Conservation (phyloP, 2,329 filamentous ascomycete species). For the Orbilia blumenaviensis region DNA sequence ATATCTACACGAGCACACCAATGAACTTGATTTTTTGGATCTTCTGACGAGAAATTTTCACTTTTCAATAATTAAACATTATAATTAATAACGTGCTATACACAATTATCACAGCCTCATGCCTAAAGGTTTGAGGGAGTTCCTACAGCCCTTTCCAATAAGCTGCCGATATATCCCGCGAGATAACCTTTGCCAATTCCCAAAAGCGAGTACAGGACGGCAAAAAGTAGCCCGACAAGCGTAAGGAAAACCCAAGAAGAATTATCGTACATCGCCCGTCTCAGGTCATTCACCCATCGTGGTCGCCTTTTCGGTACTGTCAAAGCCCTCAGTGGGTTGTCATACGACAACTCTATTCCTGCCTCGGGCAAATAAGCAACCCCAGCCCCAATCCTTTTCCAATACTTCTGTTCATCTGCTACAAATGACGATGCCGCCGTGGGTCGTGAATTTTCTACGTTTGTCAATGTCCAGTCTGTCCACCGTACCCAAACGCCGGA, state of each 20-base stretch:
- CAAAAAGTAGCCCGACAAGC: constrained; percentile 34
- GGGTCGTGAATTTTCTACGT: constrained; percentile 9
- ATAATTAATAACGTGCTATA: background rate
- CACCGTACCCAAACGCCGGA: constrained; percentile 58
- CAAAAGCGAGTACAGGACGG: constrained; percentile 35
- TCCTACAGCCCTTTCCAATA: constrained; percentile 7
- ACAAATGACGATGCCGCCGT: constrained; percentile 8
- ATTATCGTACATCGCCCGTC: constrained; percentile 39
- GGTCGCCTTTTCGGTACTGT: constrained; percentile 42
- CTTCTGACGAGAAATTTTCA: background rate
- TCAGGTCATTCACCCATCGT: constrained; percentile 36
- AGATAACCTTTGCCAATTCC: constrained; percentile 31
- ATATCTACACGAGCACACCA: too few species aligned
- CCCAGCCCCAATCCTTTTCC: constrained; percentile 41
- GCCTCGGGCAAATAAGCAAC: constrained; percentile 45
- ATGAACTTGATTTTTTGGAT: too few species aligned
- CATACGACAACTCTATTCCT: constrained; percentile 49
- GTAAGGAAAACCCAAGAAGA: constrained; percentile 37
- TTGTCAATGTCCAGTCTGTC: constrained; percentile 46
- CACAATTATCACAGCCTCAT: background rate
- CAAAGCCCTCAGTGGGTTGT: constrained; percentile 47
- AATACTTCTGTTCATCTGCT: constrained; percentile 39
- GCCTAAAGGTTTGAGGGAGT: background rate
- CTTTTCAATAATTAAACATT: constrained; percentile 2
- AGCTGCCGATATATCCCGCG: constrained; percentile 9